A percentile compares a stretch with the other conserved stretches of the same genome.
phyloP scores from a whole-genome alignment of 306 rosid genomes.

The Corylus avellana region DNA sequence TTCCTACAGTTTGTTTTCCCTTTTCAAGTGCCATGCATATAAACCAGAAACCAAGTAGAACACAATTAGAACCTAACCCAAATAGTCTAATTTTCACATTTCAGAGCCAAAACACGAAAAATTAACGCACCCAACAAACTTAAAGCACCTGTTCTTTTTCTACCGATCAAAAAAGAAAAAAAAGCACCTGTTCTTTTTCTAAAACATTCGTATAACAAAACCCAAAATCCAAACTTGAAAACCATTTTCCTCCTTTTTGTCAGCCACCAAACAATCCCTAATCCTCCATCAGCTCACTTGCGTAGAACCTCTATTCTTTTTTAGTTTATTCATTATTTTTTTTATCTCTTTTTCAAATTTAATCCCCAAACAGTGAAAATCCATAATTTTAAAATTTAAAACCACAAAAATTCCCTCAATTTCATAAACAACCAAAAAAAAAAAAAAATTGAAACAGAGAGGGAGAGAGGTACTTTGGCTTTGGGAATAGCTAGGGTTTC shows the following conservation, averaged over 20 bases:
- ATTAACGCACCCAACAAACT: background rate
- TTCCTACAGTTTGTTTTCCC: background rate
- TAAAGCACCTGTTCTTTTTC: background rate
- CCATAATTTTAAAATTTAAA: background rate
- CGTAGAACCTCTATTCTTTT: background rate
- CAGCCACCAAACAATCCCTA: conserved; percentile 1
- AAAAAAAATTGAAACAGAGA: background rate
- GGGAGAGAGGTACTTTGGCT: conserved; percentile 53
- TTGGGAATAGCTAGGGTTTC: conserved; percentile 84
- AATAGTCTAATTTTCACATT: background rate
- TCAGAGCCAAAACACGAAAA: background rate
- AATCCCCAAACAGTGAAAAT: background rate
- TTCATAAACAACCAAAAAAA: background rate
- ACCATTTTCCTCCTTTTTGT: background rate
- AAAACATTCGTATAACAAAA: background rate
- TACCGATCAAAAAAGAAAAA: too few species aligned
- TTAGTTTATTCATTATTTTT: too few species aligned
- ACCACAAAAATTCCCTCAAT: background rate
- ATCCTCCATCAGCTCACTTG: background rate
- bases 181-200: background rate
- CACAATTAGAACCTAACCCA: background rate
- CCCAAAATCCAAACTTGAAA: background rate
- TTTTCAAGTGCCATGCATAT: background rate
- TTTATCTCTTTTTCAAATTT: background rate
- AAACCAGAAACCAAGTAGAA: background rate